Base-by-base conservation (phyloP, 228 moss, liverwort and hornwort genomes). In the Sphagnum magellanicum region DNA sequence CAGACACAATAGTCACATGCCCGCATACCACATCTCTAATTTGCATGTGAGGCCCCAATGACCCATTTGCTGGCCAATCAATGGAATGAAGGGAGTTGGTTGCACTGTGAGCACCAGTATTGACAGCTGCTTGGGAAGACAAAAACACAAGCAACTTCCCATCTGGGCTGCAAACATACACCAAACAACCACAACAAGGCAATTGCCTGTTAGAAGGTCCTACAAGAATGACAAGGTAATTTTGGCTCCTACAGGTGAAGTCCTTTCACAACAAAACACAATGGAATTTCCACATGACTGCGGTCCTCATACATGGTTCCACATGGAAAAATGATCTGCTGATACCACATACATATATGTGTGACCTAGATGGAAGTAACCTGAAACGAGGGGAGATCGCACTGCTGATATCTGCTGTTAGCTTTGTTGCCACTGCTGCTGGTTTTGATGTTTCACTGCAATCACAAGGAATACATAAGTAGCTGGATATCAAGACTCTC, bases 141-240 rank as follows among this genome's bases (percentile, higher is more conserved):
- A 98, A 80, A 67, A 98, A 98, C 71, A 90, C 98, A 73, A 98
- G 77, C 77, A 70, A 70, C 87, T 84, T 92, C 75, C 94, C 98
- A 79, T 92, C 82, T 51, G 98, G 92, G 61, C 98, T 97, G 94
- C 72, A 79, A 66, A 79, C 74, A 68, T 68, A 66, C 62, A 59
- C 70, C 4, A 60, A 71, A 50, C 32, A 13, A 74, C 50, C 32
- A 49, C 51, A 49, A 55, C 71, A 66, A 78, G 63, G 73, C 61
- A 14, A 55, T 9, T 58, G 14, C 13, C 55, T 16, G 59, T 32
- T 32, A 32, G 32, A 32, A 32, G 32, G 3, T 32, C 32, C 32
- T 32, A 32, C 32, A 32, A 32, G 32, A 2, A 32, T 32, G 32
- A 32, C 32, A 32, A 32, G 32, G 32, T 32, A 32, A 32, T 32